A percentile compares a stretch with the other conserved stretches of the same genome.
These are phyloP conservation scores for Aegilops umbellulata DNA, from an alignment of 176 grass and related monocot species.

Conservation along the genomic window DNA sequence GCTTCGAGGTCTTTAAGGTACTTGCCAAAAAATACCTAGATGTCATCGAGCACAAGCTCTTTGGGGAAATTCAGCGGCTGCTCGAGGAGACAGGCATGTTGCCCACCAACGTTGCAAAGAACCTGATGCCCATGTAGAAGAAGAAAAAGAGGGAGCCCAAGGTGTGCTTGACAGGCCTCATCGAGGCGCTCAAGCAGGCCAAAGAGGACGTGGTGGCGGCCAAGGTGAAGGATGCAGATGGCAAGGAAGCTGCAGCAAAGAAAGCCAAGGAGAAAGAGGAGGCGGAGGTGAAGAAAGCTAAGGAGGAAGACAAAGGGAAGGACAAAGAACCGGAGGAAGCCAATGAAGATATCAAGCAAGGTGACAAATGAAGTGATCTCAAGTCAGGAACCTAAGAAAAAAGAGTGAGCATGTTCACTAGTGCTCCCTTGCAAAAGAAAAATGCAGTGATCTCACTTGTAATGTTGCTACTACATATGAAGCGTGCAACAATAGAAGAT, in stretches of 20 bases:
- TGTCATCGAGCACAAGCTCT: constrained; percentile 22
- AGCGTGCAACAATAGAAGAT: no score
- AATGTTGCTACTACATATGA: no score
- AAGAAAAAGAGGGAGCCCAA: constrained; percentile 9
- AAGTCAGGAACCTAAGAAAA: no score
- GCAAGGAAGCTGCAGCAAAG: background rate
- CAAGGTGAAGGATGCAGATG: background rate
- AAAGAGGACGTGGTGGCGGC: background rate
- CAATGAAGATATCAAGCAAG: no score
- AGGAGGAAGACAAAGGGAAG: no score
- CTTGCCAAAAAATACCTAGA: constrained; percentile 53
- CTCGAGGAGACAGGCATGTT: constrained; percentile 33
- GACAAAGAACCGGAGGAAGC: no score
- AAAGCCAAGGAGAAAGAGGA: no score
- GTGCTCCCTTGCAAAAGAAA: no score
- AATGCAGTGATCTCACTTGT: no score
- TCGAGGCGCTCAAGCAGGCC: constrained; percentile 31
- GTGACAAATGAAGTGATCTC: no score
- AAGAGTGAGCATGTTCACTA: no score
- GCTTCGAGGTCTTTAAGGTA: constrained; percentile 63
- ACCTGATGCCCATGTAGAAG: constrained; percentile 40
- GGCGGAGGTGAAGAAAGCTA: no score
- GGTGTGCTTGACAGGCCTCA: constrained; percentile 15
- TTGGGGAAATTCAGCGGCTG: constrained; percentile 12
- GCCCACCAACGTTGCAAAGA: constrained; percentile 52